A percentile compares a stretch with the other conserved stretches of the same genome.
phyloP scores from a whole-genome alignment of 2,329 filamentous ascomycete genomes.

The Tolypocladium guangdongense region DNA sequence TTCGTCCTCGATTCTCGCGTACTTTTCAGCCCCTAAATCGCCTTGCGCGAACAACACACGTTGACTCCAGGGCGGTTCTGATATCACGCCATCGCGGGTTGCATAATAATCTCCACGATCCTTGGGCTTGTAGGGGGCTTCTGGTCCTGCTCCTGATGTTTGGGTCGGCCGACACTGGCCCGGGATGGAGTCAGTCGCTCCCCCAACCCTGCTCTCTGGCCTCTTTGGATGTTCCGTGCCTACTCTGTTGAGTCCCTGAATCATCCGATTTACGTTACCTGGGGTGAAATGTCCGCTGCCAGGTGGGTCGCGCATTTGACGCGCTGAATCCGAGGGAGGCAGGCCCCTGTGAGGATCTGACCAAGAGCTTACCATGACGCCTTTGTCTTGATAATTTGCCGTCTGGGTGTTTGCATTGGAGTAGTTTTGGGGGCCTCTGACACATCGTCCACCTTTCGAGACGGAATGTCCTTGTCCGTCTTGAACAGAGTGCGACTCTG shows the following conservation, averaged over 20 bases:
- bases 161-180: not conserved
- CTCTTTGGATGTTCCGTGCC: not conserved
- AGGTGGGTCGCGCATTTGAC: not conserved
- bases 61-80: not conserved
- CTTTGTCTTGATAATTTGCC: slow-evolving; percentile 10
- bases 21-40: not conserved
- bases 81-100: no score
- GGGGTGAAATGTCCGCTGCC: not conserved
- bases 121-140: not conserved
- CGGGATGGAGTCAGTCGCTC: not conserved
- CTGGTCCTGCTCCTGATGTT: not conserved
- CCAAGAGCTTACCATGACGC: slow-evolving; percentile 8
- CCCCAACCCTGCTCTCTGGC: no score
- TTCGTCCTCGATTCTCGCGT: not conserved
- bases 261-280: not conserved
- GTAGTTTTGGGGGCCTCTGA: not conserved
- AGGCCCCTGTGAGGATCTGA: not conserved
- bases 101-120: not conserved
- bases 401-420: not conserved
- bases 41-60: no score
- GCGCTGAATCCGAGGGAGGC: not conserved
- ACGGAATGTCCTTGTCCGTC: no score
- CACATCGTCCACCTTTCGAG: not conserved
- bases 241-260: not conserved
- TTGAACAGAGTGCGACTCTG: not conserved